Base-by-base conservation (phyloP, 345 rosid species). In the Nephelium lappaceum region DNA sequence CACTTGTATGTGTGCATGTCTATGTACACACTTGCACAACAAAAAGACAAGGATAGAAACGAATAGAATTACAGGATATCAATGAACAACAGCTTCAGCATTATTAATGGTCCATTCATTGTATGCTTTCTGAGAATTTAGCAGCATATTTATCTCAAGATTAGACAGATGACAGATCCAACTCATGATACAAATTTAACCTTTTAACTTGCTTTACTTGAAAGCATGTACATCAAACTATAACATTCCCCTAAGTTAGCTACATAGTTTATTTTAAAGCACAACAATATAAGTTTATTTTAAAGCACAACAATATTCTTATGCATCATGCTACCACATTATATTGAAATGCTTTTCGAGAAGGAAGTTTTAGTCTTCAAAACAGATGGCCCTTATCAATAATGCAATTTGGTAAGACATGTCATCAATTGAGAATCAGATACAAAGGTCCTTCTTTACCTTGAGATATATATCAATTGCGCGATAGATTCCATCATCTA, bases 401-500 rank as follows among this genome's bases (percentile, higher is more conserved):
- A 25, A 61, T 61, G 36, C 2, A 61, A 24, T 23, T 41, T 69
- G 72, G 36, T 7, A 42, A 42, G 72, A 55, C 36, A 31, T 16
- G 12, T 43, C 31, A 65, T 78, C 79, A 41, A 81, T 81, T 14
- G 55, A 23, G 23, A 62, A 61, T 3, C 42, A 21, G 11, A 45
- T 23, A 11, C 2, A 71, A 57, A 58, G 19, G 74, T 11, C 73
- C 71, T 71, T 74, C 5, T 16, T 79, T 85, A 93, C 98, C 98
- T 93, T 95, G 66, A 95, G 91, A 77, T 81, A 95, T 81, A 92
- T 88, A 73, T 95, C 98, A 39, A 91, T 91, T 42, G 98, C 96
- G 2, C 93, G 98, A 82, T 95, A 95, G 64, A 95, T 84, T 74
- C 98, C 96, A 73, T 95, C 98, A 62, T 95, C 93, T 74, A 89